Evolutionary conservation across 768 basidiomycete genomes (phyloP).

Genomic region (Leccinum pellstonianum): DNA sequence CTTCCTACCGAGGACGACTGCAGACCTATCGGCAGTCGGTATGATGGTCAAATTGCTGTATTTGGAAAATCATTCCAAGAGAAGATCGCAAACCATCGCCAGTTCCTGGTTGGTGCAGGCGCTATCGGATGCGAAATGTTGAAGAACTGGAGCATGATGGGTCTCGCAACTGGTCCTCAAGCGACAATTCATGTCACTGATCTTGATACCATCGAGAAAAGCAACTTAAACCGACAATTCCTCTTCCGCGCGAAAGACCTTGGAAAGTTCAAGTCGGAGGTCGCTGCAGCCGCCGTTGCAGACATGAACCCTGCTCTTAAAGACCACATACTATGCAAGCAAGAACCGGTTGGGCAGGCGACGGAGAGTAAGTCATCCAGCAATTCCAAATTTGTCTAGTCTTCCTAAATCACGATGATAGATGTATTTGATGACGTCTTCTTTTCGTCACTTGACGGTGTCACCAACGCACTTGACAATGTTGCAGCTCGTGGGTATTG

Average conservation of each 20-base stretch:
- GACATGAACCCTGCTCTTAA: conserved; percentile 94
- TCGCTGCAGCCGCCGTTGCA: conserved; percentile 84
- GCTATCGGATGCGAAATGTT: conserved; percentile 99
- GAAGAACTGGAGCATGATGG: conserved; percentile 99
- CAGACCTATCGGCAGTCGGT: conserved; percentile 77
- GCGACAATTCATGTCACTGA: conserved; percentile 93
- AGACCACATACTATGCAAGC: conserved; percentile 83
- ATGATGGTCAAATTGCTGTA: conserved; percentile 94
- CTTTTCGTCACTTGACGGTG: conserved; percentile 85
- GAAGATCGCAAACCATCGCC: conserved; percentile 83
- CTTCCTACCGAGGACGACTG: conserved; percentile 82
- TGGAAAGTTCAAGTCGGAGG: conserved; percentile 96
- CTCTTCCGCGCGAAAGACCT: conserved; percentile 95
- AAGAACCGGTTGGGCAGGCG: conserved; percentile 89
- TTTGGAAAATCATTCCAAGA: conserved; percentile 93
- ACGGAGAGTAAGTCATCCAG: conserved; percentile 74
- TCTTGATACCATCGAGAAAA: conserved; percentile 98
- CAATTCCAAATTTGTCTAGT: background rate
- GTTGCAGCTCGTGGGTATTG: conserved; percentile 80
- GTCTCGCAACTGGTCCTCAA: conserved; percentile 74
- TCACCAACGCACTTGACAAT: conserved; percentile 98
- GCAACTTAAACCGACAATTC: conserved; percentile 97
- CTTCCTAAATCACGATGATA: conserved; percentile 33
- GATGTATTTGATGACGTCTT: conserved; percentile 87
- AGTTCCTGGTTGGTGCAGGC: conserved; percentile 98